phyloP scores from a whole-genome alignment of 1,139 yeast species.

The Scheffersomyces quercinus region DNA sequence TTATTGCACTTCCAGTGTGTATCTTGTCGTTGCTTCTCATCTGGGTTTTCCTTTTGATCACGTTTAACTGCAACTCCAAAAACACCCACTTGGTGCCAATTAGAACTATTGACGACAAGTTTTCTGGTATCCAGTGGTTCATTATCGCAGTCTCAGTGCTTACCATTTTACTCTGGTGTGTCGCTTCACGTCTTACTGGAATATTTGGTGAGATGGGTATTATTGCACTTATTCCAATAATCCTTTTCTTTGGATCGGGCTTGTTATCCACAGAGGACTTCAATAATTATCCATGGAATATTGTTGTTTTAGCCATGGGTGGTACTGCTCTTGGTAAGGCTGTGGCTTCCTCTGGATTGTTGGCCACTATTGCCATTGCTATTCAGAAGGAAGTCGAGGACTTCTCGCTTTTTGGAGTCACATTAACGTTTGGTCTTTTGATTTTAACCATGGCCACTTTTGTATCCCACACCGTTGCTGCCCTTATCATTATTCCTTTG shows the following conservation, averaged over 20 bases:
- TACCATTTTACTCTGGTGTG: conserved; percentile 74
- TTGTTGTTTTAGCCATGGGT: conserved; percentile 76
- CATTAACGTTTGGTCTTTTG: conserved; percentile 65
- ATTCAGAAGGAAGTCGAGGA: conserved; percentile 57
- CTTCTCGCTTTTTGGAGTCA: conserved; percentile 58
- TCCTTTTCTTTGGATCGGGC: conserved; percentile 71
- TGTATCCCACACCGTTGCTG: conserved; percentile 78
- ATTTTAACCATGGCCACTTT: conserved; percentile 71
- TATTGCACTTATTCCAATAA: conserved; percentile 65
- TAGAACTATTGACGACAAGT: conserved; percentile 59
- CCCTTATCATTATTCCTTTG: conserved; percentile 68
- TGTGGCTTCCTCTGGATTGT: conserved; percentile 68
- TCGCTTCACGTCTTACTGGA: conserved; percentile 55
- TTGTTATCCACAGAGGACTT: conserved; percentile 64
- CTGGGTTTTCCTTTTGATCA: conserved; percentile 58
- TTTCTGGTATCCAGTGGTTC: conserved; percentile 65
- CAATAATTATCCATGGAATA: conserved; percentile 76
- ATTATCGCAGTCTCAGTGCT: conserved; percentile 50
- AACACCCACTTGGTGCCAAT: conserved; percentile 49
- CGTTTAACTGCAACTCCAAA: conserved; percentile 51
- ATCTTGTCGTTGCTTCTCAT: conserved; percentile 51
- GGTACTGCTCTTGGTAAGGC: conserved; percentile 77
- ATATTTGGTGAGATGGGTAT: conserved; percentile 72
- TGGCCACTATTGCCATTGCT: conserved; percentile 60
- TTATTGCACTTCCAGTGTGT: conserved; percentile 66